These are phyloP conservation scores for Globisporangium camurandrum DNA, from an alignment of 352 stramenopile species.

Conservation along the genomic window DNA sequence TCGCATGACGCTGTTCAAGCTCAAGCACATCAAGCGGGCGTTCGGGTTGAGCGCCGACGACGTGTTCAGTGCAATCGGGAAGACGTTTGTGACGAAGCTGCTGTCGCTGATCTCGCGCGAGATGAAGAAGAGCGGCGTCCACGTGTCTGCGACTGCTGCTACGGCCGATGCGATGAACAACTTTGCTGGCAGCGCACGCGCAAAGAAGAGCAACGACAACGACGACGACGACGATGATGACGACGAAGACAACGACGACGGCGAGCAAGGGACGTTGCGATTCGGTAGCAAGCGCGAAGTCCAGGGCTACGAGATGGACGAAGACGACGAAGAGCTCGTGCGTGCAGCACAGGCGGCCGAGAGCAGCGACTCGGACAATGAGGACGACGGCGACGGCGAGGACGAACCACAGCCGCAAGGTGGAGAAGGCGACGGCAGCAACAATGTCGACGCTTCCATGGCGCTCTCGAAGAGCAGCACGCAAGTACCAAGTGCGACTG, in stretches of 20 bases:
- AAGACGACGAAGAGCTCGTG: conserved; percentile 89
- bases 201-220: conserved; percentile 46
- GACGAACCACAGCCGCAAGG: conserved; percentile 16
- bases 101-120: conserved; percentile 92
- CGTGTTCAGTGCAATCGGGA: conserved; percentile 85
- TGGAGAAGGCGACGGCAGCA: conserved; percentile 33
- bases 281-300: conserved; percentile 78
- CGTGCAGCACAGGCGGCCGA: conserved; percentile 54
- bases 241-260: too few species aligned
- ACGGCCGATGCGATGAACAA: conserved; percentile 25
- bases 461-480: conserved; percentile 19
- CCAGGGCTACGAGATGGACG: conserved; percentile 89
- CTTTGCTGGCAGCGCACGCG: conserved; percentile 20
- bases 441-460: conserved; percentile 12
- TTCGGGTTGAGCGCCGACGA: conserved; percentile 94
- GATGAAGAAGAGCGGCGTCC: conserved; percentile 85
- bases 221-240: conserved; percentile 86
- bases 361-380: conserved; percentile 54
- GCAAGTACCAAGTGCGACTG: too few species aligned
- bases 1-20: conserved; percentile 90
- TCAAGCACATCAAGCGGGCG: conserved; percentile 92
- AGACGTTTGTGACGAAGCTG: conserved; percentile 90
- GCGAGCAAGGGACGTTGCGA: conserved; percentile 83
- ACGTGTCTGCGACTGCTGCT: conserved; percentile 40
- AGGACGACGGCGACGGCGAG: conserved; percentile 27